Base-by-base conservation (phyloP, 2,329 filamentous ascomycete genomes). In the Pseudovirgaria hyperparasitica region DNA sequence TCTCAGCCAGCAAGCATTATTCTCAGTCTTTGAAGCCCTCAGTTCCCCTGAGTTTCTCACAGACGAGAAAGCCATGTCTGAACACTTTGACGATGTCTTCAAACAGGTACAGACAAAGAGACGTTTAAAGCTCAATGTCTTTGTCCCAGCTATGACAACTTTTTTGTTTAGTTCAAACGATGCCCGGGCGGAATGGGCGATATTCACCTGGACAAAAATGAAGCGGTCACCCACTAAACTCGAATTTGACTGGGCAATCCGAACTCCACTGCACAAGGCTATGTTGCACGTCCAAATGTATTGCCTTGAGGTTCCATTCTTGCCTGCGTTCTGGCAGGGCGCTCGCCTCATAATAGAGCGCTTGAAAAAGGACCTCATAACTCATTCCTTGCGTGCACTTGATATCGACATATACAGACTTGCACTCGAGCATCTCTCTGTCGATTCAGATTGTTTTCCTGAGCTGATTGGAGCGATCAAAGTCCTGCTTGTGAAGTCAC, bases 181-280 rank as follows among this genome's bases (percentile, higher is more conserved):
- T 14, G 58, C 60, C 25, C 71, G 80, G 26, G 65, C 64, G 20
- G 57, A 62, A 22, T 92, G 85, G 67, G 82, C 82, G 2, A 58
- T 65, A 19, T 60, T 66, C 26, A 72, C 74, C 5, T 86, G 80
- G 71, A 62, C 65, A n/a, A 71, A 68, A 20, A 69, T 80, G 36
- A 63, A 68, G 25, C 65, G 71, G 9, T 60, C 65, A 12, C 66
- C 92, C 26, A 73, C 76, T 1, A 62, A 68, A 7, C 65, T 73
- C 19, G 80, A 90, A 37, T 96, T 93, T 47, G 81, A 93, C 22
- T 92, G 81, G 77, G 81, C 82, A 8, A 73, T 94, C 21, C 75
- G 76, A 36, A 76, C 81, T 34, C 74, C 76, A 18, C 62, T 96
- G 11, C 59, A 74, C 19, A 62, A 67, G 29, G 75, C 74, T 6